A percentile compares a stretch with the other conserved stretches of the same genome.
Conservation (phyloP, 257 asterid species). For the Haberlea rhodopensis region DNA sequence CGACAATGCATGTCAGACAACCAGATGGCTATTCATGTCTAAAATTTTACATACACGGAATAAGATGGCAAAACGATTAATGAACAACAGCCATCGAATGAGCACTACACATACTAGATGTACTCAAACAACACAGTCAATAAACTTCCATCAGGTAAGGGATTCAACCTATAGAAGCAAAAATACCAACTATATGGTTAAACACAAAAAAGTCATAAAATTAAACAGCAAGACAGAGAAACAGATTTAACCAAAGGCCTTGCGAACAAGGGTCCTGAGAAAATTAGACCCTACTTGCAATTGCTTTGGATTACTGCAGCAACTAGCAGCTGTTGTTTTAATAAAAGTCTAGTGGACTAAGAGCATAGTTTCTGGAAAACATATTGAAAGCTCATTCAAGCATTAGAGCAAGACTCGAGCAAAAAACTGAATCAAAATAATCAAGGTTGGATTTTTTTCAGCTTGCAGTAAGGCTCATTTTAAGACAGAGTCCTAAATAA, state of each 20-base stretch:
- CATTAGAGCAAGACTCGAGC: background rate
- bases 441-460: background rate
- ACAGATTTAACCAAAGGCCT: too few species aligned
- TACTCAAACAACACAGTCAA: too few species aligned
- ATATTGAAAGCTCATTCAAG: background rate
- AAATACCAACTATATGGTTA: too few species aligned
- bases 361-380: background rate
- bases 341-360: background rate
- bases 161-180: too few species aligned
- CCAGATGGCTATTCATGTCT: conserved; percentile 7
- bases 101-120: too few species aligned
- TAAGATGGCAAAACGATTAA: conserved; percentile 10
- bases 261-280: background rate
- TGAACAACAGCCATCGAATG: too few species aligned
- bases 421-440: too few species aligned
- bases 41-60: background rate
- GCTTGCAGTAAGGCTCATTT: background rate
- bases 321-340: background rate
- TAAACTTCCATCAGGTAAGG: too few species aligned
- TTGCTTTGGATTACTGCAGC: background rate
- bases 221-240: too few species aligned
- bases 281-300: background rate
- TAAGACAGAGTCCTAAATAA: background rate
- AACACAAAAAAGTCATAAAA: too few species aligned
- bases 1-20: background rate